Percentiles rank a stretch among this genome's conserved stretches.
These are phyloP conservation scores for Mentha longifolia DNA, from an alignment of 257 asterid genomes.

Conservation along the genomic window DNA sequence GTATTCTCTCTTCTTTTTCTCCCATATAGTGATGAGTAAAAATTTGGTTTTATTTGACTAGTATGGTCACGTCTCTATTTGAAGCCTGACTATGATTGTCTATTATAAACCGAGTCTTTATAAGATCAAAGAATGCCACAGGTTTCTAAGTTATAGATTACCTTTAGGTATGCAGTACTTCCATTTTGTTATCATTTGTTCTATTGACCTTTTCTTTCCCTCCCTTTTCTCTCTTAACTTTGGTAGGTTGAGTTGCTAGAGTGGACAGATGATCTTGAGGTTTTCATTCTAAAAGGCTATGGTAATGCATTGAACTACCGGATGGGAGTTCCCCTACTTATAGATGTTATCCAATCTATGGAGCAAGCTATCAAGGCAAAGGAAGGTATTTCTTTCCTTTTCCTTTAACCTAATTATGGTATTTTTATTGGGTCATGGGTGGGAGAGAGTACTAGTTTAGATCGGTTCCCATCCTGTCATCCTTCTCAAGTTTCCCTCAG, in stretches of 20 bases:
- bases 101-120: conserved; percentile 3
- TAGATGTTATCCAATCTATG: conserved; percentile 90
- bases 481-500: background rate
- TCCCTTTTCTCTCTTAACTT: background rate
- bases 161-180: conserved; percentile 4
- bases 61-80: conserved; percentile 25
- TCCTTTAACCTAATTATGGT: background rate
- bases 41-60: conserved; percentile 5
- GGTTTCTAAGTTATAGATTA: background rate
- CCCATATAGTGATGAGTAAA: conserved; percentile 11
- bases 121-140: conserved; percentile 12
- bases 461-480: background rate
- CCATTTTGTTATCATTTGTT: conserved; percentile 3
- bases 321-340: conserved; percentile 95
- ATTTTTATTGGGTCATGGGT: background rate
- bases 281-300: conserved; percentile 84
- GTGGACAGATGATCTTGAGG: conserved; percentile 96
- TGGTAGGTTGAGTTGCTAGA: conserved; percentile 76
- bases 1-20: conserved; percentile 46
- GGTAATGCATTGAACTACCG: conserved; percentile 87
- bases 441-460: background rate
- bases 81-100: conserved; percentile 17
- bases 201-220: conserved; percentile 28
- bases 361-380: conserved; percentile 80
- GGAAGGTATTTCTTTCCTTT: conserved; percentile 57